Evolutionary conservation across 176 grass and related monocot species (phyloP).

Genomic region (Musa itinerans): DNA sequence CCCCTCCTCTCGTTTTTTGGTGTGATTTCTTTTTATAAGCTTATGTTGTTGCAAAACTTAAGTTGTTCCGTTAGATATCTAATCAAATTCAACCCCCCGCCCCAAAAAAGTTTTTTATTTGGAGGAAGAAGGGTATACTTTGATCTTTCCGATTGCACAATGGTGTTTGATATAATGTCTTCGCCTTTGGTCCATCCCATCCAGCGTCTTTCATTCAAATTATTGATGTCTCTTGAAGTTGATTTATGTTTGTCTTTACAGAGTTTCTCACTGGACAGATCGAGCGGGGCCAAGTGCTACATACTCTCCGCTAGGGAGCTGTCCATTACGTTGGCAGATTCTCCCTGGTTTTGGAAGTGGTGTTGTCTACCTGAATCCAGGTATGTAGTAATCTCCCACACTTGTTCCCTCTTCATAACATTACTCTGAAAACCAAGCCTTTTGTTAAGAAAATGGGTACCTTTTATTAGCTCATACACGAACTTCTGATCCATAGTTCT

Average conservation of each 20-base stretch:
- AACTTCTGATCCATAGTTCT: neutral
- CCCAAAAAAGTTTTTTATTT: no score
- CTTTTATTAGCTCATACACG: neutral
- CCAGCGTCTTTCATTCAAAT: no score
- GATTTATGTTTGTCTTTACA: neutral
- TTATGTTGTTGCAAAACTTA: neutral
- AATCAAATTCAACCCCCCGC: no score
- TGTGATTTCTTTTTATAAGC: neutral
- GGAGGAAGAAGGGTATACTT: no score
- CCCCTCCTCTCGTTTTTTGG: neutral
- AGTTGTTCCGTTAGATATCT: no score
- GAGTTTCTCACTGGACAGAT: conserved; percentile 61
- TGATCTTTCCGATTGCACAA: no score
- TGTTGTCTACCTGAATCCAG: conserved; percentile 42
- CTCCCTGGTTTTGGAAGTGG: conserved; percentile 44
- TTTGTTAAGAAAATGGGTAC: no score
- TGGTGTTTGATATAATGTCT: no score
- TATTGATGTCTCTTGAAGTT: no score
- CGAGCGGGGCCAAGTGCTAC: conserved; percentile 66
- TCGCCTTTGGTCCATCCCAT: no score
- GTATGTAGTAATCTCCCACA: neutral
- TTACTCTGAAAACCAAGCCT: neutral
- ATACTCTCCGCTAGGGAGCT: conserved; percentile 73
- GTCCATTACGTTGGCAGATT: conserved; percentile 38
- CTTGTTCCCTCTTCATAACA: neutral